Evolutionary conservation across 768 basidiomycete genomes (phyloP).

Genomic region (Suillus ampliporus): DNA sequence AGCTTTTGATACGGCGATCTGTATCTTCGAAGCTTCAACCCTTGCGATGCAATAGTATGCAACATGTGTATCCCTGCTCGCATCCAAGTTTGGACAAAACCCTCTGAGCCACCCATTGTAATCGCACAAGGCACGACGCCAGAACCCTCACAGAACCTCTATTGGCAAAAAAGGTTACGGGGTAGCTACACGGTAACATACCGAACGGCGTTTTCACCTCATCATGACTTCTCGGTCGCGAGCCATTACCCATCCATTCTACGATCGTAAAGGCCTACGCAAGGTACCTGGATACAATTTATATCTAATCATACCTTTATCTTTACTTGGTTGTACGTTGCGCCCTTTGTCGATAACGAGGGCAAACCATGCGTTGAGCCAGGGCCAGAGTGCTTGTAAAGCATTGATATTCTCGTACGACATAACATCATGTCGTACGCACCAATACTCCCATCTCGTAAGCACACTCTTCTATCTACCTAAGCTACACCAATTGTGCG

Average conservation of each 20-base stretch:
- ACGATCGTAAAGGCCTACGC: background rate
- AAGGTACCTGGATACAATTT: background rate
- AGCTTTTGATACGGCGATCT: slow-evolving; percentile 10
- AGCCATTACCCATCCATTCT: background rate
- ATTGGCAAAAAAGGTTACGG: background rate
- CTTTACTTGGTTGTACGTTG: slow-evolving; percentile 3
- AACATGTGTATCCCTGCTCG: slow-evolving; percentile 1
- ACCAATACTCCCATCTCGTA: background rate
- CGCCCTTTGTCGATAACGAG: background rate
- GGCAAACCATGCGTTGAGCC: background rate
- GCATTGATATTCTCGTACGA: slow-evolving; percentile 6
- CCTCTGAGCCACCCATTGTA: background rate
- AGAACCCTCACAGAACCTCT: background rate
- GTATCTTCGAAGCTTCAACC: slow-evolving; percentile 5
- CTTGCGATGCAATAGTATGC: slow-evolving; percentile 9
- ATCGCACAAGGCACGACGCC: background rate
- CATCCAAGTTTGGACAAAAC: background rate
- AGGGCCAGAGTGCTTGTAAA: background rate
- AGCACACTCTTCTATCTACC: slow-evolving; percentile 3
- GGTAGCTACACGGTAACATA: background rate
- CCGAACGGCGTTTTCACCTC: background rate
- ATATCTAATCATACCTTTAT: background rate
- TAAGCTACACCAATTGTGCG: slow-evolving; percentile 2
- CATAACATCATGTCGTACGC: slow-evolving; percentile 1
- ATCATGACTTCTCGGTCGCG: background rate